Percentiles rank a stretch among this genome's conserved stretches.
Evolutionary conservation across 2,329 filamentous ascomycete genomes (phyloP).

Genomic region (Pseudogymnoascus sp.): DNA sequence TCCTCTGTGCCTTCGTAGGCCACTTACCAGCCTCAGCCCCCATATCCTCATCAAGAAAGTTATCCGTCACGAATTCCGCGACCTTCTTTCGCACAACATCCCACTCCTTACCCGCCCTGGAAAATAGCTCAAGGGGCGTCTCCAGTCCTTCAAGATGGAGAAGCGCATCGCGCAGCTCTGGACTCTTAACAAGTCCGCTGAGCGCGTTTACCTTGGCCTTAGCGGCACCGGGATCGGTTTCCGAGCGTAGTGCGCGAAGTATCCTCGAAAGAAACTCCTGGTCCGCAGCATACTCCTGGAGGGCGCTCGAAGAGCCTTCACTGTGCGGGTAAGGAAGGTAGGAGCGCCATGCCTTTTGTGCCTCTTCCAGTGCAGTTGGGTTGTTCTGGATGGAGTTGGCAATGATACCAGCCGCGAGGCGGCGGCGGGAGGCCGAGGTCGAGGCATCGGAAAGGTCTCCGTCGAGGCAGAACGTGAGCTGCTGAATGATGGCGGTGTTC

Average conservation of each 20-base stretch:
- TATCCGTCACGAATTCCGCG: constrained; percentile 52
- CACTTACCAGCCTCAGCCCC: constrained; percentile 49
- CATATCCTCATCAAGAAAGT: constrained; percentile 58
- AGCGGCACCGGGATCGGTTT: constrained; percentile 24
- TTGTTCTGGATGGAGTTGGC: constrained; percentile 56
- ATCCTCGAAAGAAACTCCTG: neutral
- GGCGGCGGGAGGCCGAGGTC: constrained; percentile 24
- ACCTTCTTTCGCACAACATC: constrained; percentile 44
- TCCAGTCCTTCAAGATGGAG: constrained; percentile 45
- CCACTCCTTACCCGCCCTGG: constrained; percentile 40
- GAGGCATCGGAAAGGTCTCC: constrained; percentile 7
- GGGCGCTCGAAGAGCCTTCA: neutral
- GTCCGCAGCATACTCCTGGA: constrained; percentile 5
- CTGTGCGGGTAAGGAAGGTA: constrained; percentile 25
- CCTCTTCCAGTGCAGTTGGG: constrained; percentile 46
- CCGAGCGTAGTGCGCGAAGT: constrained; percentile 12
- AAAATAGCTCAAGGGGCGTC: constrained; percentile 44
- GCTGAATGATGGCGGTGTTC: constrained; percentile 42
- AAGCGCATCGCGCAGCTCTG: constrained; percentile 46
- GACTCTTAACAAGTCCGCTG: constrained; percentile 47
- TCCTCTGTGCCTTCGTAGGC: constrained; percentile 35
- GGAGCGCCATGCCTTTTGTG: constrained; percentile 39
- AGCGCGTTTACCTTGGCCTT: constrained; percentile 40
- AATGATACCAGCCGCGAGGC: constrained; percentile 48
- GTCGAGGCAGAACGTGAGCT: constrained; percentile 50